Conservation (phyloP, 2,329 filamentous ascomycete species). For the Aspergillus sclerotialis region DNA sequence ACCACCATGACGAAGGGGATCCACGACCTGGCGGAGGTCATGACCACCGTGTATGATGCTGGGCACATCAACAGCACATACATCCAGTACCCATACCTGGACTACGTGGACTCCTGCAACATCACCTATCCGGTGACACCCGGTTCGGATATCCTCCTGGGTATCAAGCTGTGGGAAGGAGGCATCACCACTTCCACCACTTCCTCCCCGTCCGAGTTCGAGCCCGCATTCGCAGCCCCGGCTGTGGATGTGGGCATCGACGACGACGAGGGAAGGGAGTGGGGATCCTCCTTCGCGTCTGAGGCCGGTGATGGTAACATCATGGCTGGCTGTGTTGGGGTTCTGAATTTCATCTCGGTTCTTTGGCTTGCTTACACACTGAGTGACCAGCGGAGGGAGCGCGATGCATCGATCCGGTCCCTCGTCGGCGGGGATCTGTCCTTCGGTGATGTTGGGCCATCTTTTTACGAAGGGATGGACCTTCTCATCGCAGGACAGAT, state of each 20-base stretch:
- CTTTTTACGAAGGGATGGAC: conserved; percentile 6
- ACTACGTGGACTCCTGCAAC: conserved; percentile 1
- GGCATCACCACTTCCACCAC: too few relatives aligned
- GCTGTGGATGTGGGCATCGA: too few relatives aligned
- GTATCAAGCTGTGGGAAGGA: conserved; percentile 9
- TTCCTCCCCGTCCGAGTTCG: too few relatives aligned
- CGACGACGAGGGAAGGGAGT: too few relatives aligned
- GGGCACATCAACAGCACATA: conserved; percentile 4
- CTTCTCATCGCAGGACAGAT: conserved; percentile 4
- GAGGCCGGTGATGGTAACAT: too few relatives aligned
- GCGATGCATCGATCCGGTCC: conserved; percentile 4
- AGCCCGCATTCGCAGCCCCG: too few relatives aligned
- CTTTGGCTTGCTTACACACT: conserved; percentile 11
- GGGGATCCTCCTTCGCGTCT: too few relatives aligned
- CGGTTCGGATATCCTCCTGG: conserved; percentile 6
- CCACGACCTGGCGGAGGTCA: conserved; percentile 9
- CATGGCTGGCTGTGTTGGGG: too few relatives aligned
- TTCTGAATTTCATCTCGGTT: conserved; percentile 3
- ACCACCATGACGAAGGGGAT: conserved; percentile 9
- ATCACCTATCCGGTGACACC: conserved; percentile 1
- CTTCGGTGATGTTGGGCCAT: too few relatives aligned
- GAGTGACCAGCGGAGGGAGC: conserved; percentile 1
- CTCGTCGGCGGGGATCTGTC: conserved; percentile 4
- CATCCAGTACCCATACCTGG: conserved; percentile 2
- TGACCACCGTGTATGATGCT: conserved; percentile 3